Conservation (phyloP, 1,139 yeast species). For the Arxiozyma bovina region DNA sequence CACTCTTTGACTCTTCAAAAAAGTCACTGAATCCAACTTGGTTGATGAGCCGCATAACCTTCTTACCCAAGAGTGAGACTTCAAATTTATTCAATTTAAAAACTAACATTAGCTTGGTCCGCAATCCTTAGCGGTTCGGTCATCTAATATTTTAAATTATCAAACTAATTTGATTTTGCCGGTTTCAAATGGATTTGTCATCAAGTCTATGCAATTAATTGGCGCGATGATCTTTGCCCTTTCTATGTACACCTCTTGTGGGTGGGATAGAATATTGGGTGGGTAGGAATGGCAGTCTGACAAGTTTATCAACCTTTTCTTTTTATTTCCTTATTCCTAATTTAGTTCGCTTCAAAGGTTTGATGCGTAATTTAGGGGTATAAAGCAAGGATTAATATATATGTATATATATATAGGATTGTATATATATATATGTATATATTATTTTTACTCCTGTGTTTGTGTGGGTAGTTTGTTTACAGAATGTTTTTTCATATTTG, state of each 20-base stretch:
- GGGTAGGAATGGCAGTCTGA: slow-evolving; percentile 99
- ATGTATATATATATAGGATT: too few relatives aligned
- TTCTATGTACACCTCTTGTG: slow-evolving; percentile 57
- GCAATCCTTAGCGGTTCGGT: slow-evolving; percentile 73
- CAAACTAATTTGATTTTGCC: slow-evolving; percentile 28
- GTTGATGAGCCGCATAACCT: slow-evolving; percentile 96
- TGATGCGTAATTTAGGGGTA: slow-evolving; percentile 13
- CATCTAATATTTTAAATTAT: slow-evolving; percentile 45
- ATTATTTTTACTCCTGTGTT: too few relatives aligned
- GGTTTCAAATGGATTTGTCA: slow-evolving; percentile 31
- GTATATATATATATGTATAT: not conserved
- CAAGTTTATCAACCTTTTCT: slow-evolving; percentile 47
- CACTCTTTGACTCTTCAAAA: slow-evolving; percentile 98
- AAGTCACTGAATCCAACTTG: slow-evolving; percentile 99
- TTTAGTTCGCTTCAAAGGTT: slow-evolving; percentile 17
- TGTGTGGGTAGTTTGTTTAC: too few relatives aligned
- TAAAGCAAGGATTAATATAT: too few relatives aligned
- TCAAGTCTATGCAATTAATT: slow-evolving; percentile 33
- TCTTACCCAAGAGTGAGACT: slow-evolving; percentile 87
- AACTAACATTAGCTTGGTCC: slow-evolving; percentile 57
- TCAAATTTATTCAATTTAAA: slow-evolving; percentile 6
- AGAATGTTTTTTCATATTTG: too few relatives aligned
- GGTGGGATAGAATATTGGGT: slow-evolving; percentile 74
- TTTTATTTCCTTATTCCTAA: slow-evolving; percentile 16
- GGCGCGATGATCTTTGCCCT: slow-evolving; percentile 99